Evolutionary conservation across 176 grass and related monocot species (phyloP).

Genomic region (Pontederia crassipes): DNA sequence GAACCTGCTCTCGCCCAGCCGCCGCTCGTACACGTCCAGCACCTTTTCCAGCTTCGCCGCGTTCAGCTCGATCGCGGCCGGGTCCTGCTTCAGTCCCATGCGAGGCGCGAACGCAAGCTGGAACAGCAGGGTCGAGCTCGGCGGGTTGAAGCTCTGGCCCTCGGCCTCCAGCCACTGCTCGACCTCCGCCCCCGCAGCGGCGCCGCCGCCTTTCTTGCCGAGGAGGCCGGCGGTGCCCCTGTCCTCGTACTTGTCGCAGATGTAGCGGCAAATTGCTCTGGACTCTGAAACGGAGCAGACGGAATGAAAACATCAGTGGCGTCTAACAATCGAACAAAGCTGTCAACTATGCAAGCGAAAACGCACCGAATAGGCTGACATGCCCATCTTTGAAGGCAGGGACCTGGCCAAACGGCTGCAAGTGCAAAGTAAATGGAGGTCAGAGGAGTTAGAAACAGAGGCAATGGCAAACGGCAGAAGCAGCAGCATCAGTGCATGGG

Average conservation of each 20-base stretch:
- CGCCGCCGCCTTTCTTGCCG: slow-evolving; percentile 50
- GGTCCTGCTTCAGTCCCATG: slow-evolving; percentile 49
- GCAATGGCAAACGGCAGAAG: not conserved
- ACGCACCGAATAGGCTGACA: slow-evolving; percentile 61
- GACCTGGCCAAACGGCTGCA: slow-evolving; percentile 76
- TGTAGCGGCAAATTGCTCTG: slow-evolving; percentile 77
- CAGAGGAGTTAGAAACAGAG: not conserved
- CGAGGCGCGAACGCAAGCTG: slow-evolving; percentile 60
- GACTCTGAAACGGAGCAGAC: slow-evolving; percentile 46
- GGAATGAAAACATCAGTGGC: not conserved
- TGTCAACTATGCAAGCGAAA: not conserved
- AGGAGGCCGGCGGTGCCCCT: slow-evolving; percentile 44
- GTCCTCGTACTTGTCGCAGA: slow-evolving; percentile 61
- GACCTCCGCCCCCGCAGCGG: slow-evolving; percentile 38
- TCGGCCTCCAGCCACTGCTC: slow-evolving; percentile 90
- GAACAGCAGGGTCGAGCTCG: slow-evolving; percentile 58
- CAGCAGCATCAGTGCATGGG: too few species aligned
- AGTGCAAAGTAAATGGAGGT: slow-evolving; percentile 1
- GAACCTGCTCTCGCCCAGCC: slow-evolving; percentile 56
- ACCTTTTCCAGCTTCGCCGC: slow-evolving; percentile 69
- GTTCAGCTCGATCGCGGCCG: slow-evolving; percentile 46
- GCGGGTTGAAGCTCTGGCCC: slow-evolving; percentile 67
- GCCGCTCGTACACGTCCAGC: slow-evolving; percentile 63
- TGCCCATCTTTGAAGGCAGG: slow-evolving; percentile 81
- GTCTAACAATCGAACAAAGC: too few species aligned